Base-by-base conservation (phyloP, 129 eudicot species). In the Gnaphalium uliginosum region DNA sequence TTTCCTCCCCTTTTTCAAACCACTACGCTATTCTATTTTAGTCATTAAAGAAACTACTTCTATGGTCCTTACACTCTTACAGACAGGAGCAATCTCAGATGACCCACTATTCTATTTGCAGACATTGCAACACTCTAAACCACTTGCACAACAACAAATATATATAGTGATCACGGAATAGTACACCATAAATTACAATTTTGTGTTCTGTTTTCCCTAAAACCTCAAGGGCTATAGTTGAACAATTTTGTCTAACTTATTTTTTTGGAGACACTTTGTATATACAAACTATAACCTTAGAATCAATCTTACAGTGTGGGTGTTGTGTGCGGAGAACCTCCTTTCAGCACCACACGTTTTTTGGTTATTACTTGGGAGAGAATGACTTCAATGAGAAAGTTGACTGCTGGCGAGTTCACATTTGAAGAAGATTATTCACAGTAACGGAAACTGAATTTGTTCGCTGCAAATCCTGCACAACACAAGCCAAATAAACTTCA, bases 371-470 rank as follows among this genome's bases (percentile, higher is more conserved):
- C 68, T 25, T 33, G 71, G 27, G n/a, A 69, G 72, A 74, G 32
- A 32, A 18, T 11, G 26, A 76, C 66, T 78, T 43, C 29, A 22
- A 57, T 41, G 51, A 66, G 57, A 50, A 69, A 23, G 9, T 15
- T 29, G 54, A 75, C 19, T 7, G 26, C 2, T n/a, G 39, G 61
- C 2, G 6, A 17, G 68, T 54, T 94, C 85, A 87, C 91, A 89
- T 86, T 83, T 91, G 98, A 78, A 94, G 90, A 80, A 94, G 96
- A 85, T 94, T 94, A 90, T 94, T 94, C 86, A 94, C 93, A 78
- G 97, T 88, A 68, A 88, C 93, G 6, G 90, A 74, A 21, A 83
- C 98, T 27, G 98, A 94, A 82, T 90, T 85, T 17, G 98, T 94
- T 33, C 85, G 88, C 85, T 90, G 98, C 87, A 94, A 76, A 81